Evolutionary conservation across 2,329 filamentous ascomycete genomes (phyloP), one percentile per base, ranked within the genome.

Genomic region (Clonostachys chloroleuca): DNA sequence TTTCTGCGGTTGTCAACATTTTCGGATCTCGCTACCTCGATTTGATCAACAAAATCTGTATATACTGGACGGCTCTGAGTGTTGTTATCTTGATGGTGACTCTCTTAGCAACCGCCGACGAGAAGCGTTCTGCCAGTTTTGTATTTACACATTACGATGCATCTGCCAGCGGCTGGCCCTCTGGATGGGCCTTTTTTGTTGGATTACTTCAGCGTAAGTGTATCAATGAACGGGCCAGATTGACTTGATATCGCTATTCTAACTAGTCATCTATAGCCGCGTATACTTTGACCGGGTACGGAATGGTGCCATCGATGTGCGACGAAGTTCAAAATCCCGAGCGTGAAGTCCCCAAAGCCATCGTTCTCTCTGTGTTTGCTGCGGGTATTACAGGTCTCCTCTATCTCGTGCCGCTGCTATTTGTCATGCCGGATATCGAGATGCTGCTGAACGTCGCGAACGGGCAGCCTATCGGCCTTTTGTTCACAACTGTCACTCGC

Each of bases 401-500:
- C 53, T 91, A 87, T 63, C 64, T 91, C 14, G 79, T 92, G 40
- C 86, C 87, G 0, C 76, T 92, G 52, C 75, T 92, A 30, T 91
- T 92, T 61, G 84, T 90, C 35, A 72, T 92, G 33, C 87, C 87
- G 0, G 77, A 86, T 43, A 77, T 91, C 7, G 56, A 80, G 52
- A 65, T 72, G 42, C 77, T 92, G 14, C 79, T 88, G 24, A 62
- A 66, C 3, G 84, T 87, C 13, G 77, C 84, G 18, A 89, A 83
- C 48, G 84, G 84, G 10, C 88, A 92, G 57, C 87, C 89, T 2
- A 87, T 92, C 51, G 86, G 85, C 9, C 71, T 85, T 5, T 69
- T 92, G 34, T 92, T 92, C 75, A 88, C 88, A 67, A 83, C 72
- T 0, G 87, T 83, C 10, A 91, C 87, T 0, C 87, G 87, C 2